Base-by-base conservation (phyloP, 805 yeast genomes). In the Saccharomycopsis fibuligera region DNA sequence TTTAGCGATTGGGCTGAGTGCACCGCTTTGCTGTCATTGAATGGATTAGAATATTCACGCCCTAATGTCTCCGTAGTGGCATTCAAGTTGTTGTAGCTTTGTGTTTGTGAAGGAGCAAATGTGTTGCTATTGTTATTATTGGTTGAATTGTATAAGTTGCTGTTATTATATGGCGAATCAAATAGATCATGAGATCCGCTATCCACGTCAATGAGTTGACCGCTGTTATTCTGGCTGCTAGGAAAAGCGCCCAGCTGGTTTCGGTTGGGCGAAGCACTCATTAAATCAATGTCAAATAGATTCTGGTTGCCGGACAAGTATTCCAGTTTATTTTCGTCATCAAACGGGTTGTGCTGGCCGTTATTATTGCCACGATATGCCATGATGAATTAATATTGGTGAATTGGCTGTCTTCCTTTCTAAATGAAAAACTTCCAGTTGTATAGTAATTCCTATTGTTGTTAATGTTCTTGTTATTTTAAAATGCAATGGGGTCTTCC, bases 281-380 rank as follows among this genome's bases (percentile, higher is more conserved):
- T 41, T 19, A 43, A 36, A 58, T 62, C 54, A n/a, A 48, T 44
- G 35, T 51, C 53, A 37, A 37, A 46, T 1, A 27, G 17, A 17
- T 24, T 48, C n/a, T n/a, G n/a, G n/a, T n/a, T n/a, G n/a, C n/a
- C n/a, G n/a, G n/a, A n/a, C n/a, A n/a, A n/a, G n/a, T n/a, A n/a
- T n/a, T n/a, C n/a, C n/a, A n/a, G n/a, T n/a, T n/a, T n/a, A n/a
- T n/a, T n/a, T n/a, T n/a, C n/a, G n/a, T n/a, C n/a, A n/a, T n/a
- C n/a, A n/a, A n/a, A n/a, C n/a, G n/a, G n/a, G n/a, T n/a, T n/a
- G n/a, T n/a, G n/a, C n/a, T n/a, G n/a, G n/a, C n/a, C n/a, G n/a
- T n/a, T n/a, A n/a, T n/a, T n/a, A n/a, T n/a, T n/a, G n/a, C n/a
- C n/a, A n/a, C n/a, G n/a, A n/a, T n/a, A n/a, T n/a, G n/a, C n/a